These are phyloP conservation scores for Kazachstania psychrophila DNA, from an alignment of 805 yeast genomes.

Conservation along the genomic window DNA sequence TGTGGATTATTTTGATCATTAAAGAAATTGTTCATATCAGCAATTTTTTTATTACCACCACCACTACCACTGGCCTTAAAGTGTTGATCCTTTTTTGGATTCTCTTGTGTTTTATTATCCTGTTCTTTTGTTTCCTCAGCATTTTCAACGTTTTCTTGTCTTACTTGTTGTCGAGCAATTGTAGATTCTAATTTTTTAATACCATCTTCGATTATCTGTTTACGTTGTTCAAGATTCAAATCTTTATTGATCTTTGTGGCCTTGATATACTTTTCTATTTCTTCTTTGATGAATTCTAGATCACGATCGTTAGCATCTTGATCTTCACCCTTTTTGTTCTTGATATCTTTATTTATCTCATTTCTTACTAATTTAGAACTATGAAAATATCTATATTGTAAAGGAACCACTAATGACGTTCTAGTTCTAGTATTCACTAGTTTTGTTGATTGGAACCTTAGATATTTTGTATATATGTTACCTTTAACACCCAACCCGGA, in stretches of 20 bases:
- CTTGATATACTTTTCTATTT: constrained; percentile 20
- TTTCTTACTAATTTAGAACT: no score
- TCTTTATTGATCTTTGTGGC: constrained; percentile 12
- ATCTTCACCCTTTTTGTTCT: not conserved
- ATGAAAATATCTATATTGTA: no score
- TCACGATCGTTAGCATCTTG: constrained; percentile 21
- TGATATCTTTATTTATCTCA: no score
- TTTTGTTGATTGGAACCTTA: no score
- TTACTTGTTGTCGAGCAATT: constrained; percentile 15
- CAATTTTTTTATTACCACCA: constrained; percentile 1
- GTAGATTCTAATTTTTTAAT: constrained; percentile 20
- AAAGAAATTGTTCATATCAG: constrained; percentile 1
- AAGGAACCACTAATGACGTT: no score
- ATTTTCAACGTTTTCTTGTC: constrained; percentile 2
- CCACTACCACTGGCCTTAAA: not conserved
- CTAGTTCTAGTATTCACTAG: no score
- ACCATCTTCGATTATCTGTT: constrained; percentile 19
- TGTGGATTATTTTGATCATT: constrained; percentile 11
- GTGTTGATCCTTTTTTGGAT: not conserved
- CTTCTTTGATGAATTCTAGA: constrained; percentile 16
- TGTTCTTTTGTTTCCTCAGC: constrained; percentile 2
- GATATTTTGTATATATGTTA: no score
- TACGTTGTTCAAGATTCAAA: constrained; percentile 13
- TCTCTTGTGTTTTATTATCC: not conserved
- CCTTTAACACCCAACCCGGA: no score